These are phyloP conservation scores for Penicillium griseofulvum DNA, from an alignment of 2,329 filamentous ascomycete genomes.

Conservation along the genomic window DNA sequence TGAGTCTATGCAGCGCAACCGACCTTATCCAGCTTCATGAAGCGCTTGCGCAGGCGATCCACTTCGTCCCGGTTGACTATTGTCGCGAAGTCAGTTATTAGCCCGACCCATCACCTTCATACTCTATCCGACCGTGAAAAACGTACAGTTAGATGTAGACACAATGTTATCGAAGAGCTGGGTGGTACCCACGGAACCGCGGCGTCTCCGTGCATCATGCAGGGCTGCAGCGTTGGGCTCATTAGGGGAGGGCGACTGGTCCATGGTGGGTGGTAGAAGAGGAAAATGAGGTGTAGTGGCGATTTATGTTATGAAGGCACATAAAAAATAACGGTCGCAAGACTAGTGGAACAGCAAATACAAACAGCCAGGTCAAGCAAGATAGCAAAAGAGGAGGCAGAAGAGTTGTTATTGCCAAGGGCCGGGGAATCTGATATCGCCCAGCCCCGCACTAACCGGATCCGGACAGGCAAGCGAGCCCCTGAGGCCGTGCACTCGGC, in stretches of 20 bases:
- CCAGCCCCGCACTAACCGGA: conserved; percentile 44
- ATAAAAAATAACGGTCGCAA: neutral
- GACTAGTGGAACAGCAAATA: neutral
- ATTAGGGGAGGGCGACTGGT: conserved; percentile 17
- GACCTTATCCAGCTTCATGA: conserved; percentile 99
- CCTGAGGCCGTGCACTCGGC: conserved; percentile 43
- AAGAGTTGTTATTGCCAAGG: conserved; percentile 10
- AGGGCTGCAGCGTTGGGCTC: conserved; percentile 47
- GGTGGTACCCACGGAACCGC: conserved; percentile 51
- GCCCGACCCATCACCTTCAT: neutral
- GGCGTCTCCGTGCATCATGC: conserved; percentile 44
- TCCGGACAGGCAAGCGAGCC: conserved; percentile 42
- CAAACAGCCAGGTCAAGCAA: neutral
- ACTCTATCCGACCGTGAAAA: neutral
- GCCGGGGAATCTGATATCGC: conserved; percentile 42
- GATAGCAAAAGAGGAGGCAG: conserved; percentile 9
- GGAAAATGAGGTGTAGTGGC: neutral
- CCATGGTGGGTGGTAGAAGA: conserved; percentile 26
- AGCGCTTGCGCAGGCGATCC: conserved; percentile 89
- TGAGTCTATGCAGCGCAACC: neutral
- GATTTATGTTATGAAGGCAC: neutral
- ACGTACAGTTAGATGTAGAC: conserved; percentile 89
- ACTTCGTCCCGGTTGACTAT: conserved; percentile 96
- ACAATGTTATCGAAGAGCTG: conserved; percentile 92
- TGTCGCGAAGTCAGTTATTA: conserved; percentile 4